Evolutionary conservation across 345 rosid genomes (phyloP).

Genomic region (Bruguiera sexangula): DNA sequence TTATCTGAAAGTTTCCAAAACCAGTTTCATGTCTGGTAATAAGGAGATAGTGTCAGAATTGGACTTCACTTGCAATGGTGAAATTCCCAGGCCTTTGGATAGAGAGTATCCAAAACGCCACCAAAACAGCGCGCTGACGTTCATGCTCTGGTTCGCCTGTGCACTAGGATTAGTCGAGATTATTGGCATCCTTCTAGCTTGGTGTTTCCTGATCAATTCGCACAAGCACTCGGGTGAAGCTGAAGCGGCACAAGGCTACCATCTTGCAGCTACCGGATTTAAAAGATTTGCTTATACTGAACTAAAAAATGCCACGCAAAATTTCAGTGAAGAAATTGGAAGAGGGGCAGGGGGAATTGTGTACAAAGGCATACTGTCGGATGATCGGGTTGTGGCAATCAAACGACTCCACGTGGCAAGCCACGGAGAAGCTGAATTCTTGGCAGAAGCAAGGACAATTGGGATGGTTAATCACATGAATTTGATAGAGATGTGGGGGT

Average conservation of each 20-base stretch:
- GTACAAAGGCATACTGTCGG: slow-evolving; percentile 20
- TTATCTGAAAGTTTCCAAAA: not conserved
- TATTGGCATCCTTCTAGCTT: slow-evolving; percentile 17
- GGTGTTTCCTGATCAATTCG: slow-evolving; percentile 21
- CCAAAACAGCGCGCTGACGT: slow-evolving; percentile 7
- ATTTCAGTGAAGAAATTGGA: slow-evolving; percentile 27
- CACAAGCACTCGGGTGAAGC: not conserved
- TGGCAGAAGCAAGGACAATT: slow-evolving; percentile 31
- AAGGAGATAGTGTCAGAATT: not conserved
- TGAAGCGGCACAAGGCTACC: not conserved
- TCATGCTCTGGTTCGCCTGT: slow-evolving; percentile 29
- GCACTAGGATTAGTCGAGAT: slow-evolving; percentile 29
- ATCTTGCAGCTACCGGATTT: slow-evolving; percentile 20
- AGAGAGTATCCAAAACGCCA: not conserved
- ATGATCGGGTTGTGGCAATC: slow-evolving; percentile 18
- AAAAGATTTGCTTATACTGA: slow-evolving; percentile 20
- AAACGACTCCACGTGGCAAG: slow-evolving; percentile 20
- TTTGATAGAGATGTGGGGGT: slow-evolving; percentile 31
- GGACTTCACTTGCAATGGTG: not conserved
- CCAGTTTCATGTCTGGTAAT: not conserved
- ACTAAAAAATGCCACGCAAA: slow-evolving; percentile 16
- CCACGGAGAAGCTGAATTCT: slow-evolving; percentile 31
- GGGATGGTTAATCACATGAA: slow-evolving; percentile 34
- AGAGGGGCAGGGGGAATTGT: slow-evolving; percentile 24
- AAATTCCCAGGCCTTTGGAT: not conserved